Conservation (phyloP, 2,329 filamentous ascomycete genomes). For the Zymoseptoria ardabiliae region DNA sequence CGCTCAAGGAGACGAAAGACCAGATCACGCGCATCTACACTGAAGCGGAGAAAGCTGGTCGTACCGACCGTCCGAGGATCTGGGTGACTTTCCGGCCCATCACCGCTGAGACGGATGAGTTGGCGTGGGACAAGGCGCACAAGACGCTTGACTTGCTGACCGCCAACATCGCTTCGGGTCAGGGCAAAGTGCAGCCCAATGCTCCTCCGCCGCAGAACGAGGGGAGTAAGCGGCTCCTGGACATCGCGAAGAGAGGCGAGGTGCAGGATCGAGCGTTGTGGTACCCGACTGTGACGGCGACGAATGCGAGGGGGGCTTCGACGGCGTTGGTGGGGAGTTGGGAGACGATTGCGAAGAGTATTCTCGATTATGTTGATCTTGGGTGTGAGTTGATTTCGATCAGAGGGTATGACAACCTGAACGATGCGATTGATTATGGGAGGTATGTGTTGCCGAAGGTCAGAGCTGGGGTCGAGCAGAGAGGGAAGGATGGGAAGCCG, state of each 20-base stretch:
- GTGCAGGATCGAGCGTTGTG: conserved; percentile 56
- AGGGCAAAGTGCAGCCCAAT: conserved; percentile 20
- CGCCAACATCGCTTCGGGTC: conserved; percentile 29
- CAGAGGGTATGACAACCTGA: conserved; percentile 54
- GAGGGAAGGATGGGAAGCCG: conserved; percentile 17
- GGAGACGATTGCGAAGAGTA: conserved; percentile 47
- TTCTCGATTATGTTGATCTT: conserved; percentile 52
- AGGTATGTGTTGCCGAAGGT: conserved; percentile 49
- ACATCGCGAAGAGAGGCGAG: conserved; percentile 50
- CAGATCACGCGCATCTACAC: conserved; percentile 56
- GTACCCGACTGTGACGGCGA: conserved; percentile 57
- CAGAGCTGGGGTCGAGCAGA: conserved; percentile 27
- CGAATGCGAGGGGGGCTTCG: conserved; percentile 52
- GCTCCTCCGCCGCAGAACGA: conserved; percentile 48
- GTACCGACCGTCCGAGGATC: conserved; percentile 49
- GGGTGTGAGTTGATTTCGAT: conserved; percentile 53
- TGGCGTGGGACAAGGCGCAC: conserved; percentile 56
- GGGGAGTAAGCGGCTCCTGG: conserved; percentile 51
- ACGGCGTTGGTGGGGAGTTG: conserved; percentile 52
- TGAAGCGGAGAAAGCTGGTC: conserved; percentile 51
- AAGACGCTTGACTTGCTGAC: conserved; percentile 48
- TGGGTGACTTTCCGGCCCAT: conserved; percentile 61
- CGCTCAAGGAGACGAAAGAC: conserved; percentile 55
- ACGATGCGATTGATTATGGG: conserved; percentile 54
- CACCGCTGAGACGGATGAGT: conserved; percentile 53